A percentile compares a stretch with the other conserved stretches of the same genome.
Evolutionary conservation across 306 rosid genomes (phyloP).

Genomic region (Mimosa pudica): DNA sequence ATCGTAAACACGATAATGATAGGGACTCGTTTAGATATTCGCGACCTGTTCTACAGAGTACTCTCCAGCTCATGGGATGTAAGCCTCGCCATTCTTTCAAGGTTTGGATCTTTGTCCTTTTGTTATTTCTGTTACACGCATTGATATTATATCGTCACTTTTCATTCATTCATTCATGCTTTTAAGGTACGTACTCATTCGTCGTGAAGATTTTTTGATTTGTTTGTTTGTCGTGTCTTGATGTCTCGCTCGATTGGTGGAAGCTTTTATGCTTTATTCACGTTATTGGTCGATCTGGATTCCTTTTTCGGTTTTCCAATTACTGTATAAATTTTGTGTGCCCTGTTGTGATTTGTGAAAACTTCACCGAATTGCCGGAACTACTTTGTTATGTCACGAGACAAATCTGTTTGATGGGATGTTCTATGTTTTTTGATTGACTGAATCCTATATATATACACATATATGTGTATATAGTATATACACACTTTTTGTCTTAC

Average conservation of each 20-base stretch:
- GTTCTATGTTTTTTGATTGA: background rate
- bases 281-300: slow-evolving; percentile 39
- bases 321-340: background rate
- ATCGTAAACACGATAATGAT: background rate
- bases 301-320: background rate
- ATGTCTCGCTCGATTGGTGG: background rate
- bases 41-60: slow-evolving; percentile 77
- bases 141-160: no score
- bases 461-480: no score
- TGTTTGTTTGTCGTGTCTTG: background rate
- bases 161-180: no score
- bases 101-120: slow-evolving; percentile 34
- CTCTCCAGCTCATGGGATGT: slow-evolving; percentile 93
- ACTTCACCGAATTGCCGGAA: background rate
- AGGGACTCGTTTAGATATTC: slow-evolving; percentile 63
- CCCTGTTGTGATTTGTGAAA: slow-evolving; percentile 7
- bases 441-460: background rate
- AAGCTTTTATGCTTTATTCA: background rate
- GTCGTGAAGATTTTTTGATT: background rate
- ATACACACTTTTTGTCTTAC: background rate
- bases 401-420: background rate
- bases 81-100: slow-evolving; percentile 82
- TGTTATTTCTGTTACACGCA: no score
- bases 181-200: background rate
- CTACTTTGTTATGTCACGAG: background rate